Evolutionary conservation across 805 yeast species (phyloP).

Genomic region (Ogataea naganishii): DNA sequence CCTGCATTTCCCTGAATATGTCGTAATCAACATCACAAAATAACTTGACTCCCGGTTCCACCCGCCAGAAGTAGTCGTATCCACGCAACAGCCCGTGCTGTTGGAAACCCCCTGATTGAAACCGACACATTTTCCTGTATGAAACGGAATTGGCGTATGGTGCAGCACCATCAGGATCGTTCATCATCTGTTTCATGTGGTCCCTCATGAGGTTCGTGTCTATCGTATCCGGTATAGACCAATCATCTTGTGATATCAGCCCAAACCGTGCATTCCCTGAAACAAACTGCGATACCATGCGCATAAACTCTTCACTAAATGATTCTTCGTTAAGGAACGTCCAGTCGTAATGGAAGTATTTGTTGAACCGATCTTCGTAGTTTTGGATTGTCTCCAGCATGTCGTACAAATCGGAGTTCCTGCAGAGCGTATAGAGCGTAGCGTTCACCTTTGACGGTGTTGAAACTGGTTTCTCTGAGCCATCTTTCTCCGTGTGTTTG

Average conservation of each 20-base stretch:
- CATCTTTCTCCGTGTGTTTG: too few relatives aligned
- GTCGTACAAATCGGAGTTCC: slow-evolving; percentile 54
- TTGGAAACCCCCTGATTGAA: slow-evolving; percentile 78
- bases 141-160: slow-evolving; percentile 57
- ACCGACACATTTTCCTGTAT: slow-evolving; percentile 85
- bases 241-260: slow-evolving; percentile 46
- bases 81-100: slow-evolving; percentile 58
- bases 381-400: slow-evolving; percentile 52
- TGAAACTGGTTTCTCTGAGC: too few relatives aligned
- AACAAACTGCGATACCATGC: slow-evolving; percentile 37
- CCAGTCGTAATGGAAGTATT: slow-evolving; percentile 63
- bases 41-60: slow-evolving; percentile 73
- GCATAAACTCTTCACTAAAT: slow-evolving; percentile 48
- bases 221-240: slow-evolving; percentile 53
- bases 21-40: slow-evolving; percentile 74
- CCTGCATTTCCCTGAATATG: slow-evolving; percentile 64
- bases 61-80: slow-evolving; percentile 87
- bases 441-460: slow-evolving; percentile 57
- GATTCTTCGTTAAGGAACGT: slow-evolving; percentile 66
- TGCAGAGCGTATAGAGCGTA: slow-evolving; percentile 60
- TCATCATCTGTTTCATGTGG: slow-evolving; percentile 9
- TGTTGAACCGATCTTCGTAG: slow-evolving; percentile 61
- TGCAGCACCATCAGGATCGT: slow-evolving; percentile 28
- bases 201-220: slow-evolving; percentile 11
- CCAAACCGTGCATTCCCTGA: slow-evolving; percentile 62